These are phyloP conservation scores for Durotheca rogersii DNA, from an alignment of 495 filamentous ascomycete species.

Conservation along the genomic window DNA sequence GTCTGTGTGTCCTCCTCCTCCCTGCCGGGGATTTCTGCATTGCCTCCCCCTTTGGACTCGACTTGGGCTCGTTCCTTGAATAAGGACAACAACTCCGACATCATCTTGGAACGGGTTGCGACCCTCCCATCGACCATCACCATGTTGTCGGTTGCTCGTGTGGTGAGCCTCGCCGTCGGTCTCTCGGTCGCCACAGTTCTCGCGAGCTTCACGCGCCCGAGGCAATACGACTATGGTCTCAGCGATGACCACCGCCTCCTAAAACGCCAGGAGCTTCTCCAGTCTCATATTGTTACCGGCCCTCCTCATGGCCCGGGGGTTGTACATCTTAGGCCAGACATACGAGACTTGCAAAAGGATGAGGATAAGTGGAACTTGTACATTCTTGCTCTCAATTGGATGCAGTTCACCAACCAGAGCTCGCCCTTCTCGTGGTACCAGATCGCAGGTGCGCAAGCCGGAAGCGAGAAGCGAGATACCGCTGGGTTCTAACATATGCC, in stretches of 20 bases:
- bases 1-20: too few relatives aligned
- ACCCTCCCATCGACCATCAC: background rate
- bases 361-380: conserved; percentile 60
- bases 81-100: too few relatives aligned
- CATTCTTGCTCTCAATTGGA: conserved; percentile 53
- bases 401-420: conserved; percentile 56
- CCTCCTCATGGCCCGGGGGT: conserved; percentile 31
- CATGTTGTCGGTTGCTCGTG: conserved; percentile 15
- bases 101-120: too few relatives aligned
- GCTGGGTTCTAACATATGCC: conserved; percentile 17
- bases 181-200: conserved; percentile 14
- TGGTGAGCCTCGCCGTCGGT: conserved; percentile 2
- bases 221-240: conserved; percentile 47
- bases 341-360: conserved; percentile 58
- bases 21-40: too few relatives aligned
- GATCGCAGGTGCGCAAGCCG: conserved; percentile 50
- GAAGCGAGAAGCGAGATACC: background rate
- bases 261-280: conserved; percentile 23
- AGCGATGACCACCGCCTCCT: conserved; percentile 29
- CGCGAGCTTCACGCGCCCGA: conserved; percentile 11
- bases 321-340: conserved; percentile 44
- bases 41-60: too few relatives aligned
- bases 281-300: conserved; percentile 32
- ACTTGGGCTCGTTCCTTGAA: too few relatives aligned
- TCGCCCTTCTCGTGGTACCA: conserved; percentile 61